phyloP scores from a whole-genome alignment of 306 rosid genomes.

The Malus asiatica region DNA sequence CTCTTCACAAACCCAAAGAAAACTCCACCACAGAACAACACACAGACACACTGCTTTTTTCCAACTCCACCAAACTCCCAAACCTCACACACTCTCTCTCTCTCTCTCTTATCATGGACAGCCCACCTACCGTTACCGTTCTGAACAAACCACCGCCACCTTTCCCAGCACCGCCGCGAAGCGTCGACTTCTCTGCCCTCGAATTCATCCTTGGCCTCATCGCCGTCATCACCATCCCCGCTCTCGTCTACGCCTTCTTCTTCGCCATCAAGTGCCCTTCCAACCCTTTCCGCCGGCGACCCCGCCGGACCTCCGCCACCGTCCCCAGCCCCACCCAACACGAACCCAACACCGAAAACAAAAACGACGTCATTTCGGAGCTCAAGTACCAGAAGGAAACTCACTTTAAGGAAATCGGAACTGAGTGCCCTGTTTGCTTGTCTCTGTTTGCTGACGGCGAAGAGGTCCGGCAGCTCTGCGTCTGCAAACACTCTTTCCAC shows the following conservation, averaged over 20 bases:
- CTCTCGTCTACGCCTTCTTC: slow-evolving; percentile 58
- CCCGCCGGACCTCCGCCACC: slow-evolving; percentile 18
- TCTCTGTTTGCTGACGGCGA: slow-evolving; percentile 57
- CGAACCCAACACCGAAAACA: background rate
- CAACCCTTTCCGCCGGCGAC: slow-evolving; percentile 16
- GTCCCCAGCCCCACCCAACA: background rate
- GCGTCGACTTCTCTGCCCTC: slow-evolving; percentile 69
- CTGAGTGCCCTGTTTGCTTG: slow-evolving; percentile 79
- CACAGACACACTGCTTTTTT: background rate
- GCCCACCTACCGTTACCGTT: slow-evolving; percentile 3
- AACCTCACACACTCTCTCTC: background rate
- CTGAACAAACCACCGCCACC: slow-evolving; percentile 35
- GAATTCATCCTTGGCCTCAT: slow-evolving; percentile 66
- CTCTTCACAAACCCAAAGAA: background rate
- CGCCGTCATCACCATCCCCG: slow-evolving; percentile 70
- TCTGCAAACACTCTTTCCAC: slow-evolving; percentile 72
- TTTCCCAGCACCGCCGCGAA: slow-evolving; percentile 27
- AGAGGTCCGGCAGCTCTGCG: slow-evolving; percentile 48
- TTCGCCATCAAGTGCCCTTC: slow-evolving; percentile 60
- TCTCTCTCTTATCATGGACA: slow-evolving; percentile 35
- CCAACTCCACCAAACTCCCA: background rate
- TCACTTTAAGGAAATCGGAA: slow-evolving; percentile 37
- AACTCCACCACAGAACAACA: background rate
- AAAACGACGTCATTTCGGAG: slow-evolving; percentile 13
- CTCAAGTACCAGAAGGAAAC: slow-evolving; percentile 37